Conservation (phyloP, 257 asterid species). For the Solanum pinnatisectum region DNA sequence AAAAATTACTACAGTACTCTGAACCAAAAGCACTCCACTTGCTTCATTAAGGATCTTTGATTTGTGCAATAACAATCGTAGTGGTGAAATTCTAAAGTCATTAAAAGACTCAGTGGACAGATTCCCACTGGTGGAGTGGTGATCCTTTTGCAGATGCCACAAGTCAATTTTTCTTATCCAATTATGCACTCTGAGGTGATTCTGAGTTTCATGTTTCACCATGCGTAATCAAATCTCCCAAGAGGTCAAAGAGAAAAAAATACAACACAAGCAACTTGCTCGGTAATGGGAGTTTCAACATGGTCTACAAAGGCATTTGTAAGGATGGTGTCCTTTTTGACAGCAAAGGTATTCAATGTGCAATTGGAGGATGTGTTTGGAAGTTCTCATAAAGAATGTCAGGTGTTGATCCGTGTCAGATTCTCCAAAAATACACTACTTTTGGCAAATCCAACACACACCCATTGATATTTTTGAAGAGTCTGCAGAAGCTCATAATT, state of each 20-base stretch:
- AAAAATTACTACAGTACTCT: not conserved
- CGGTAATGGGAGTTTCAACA: not conserved
- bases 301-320: not conserved
- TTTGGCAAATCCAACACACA: not conserved
- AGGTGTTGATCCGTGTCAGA: not conserved
- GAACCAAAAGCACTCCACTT: not conserved
- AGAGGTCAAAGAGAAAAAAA: not conserved
- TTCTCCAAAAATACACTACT: not conserved
- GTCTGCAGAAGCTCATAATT: not conserved
- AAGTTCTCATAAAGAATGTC: no score
- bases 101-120: not conserved
- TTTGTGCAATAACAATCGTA: not conserved
- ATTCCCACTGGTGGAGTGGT: not conserved
- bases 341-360: not conserved
- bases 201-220: not conserved
- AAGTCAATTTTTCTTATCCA: not conserved
- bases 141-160: not conserved
- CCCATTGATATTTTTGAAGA: not conserved
- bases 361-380: not conserved
- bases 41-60: not conserved
- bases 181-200: not conserved
- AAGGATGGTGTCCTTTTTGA: not conserved
- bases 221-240: not conserved
- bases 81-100: not conserved
- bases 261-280: not conserved